phyloP scores from a whole-genome alignment of 2,329 filamentous ascomycete genomes.

The Orbilia quercus region DNA sequence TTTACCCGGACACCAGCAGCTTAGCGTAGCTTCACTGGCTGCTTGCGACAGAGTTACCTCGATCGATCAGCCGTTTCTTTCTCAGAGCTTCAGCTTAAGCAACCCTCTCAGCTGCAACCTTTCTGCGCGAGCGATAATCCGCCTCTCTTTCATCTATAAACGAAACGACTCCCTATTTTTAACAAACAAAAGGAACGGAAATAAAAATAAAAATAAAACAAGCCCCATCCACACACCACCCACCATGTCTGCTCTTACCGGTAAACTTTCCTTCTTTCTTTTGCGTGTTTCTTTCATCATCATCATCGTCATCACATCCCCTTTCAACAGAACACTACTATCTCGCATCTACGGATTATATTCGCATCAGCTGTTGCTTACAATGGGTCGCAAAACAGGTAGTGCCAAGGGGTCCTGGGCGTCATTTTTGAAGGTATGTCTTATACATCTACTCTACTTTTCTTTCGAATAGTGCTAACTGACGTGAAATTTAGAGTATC shows the following conservation, averaged over 20 bases:
- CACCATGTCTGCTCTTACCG: conserved; percentile 42
- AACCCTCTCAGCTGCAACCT: conserved; percentile 5
- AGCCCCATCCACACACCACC: not conserved
- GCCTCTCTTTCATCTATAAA: not conserved
- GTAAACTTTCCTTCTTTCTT: conserved; percentile 24
- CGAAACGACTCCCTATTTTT: not conserved
- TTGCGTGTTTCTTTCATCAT: conserved; percentile 1
- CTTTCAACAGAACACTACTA: not conserved
- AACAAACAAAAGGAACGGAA: conserved; percentile 1
- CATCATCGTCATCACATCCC: not conserved
- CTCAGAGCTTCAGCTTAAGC: conserved; percentile 22
- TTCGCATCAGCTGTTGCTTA: conserved; percentile 37
- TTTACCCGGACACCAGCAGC: no score
- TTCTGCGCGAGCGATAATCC: conserved; percentile 18
- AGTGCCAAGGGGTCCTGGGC: conserved; percentile 59
- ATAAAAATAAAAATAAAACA: not conserved
- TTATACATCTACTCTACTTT: conserved; percentile 11
- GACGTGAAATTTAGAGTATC: conserved; percentile 31
- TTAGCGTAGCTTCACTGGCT: no score
- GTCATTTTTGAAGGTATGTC: conserved; percentile 59
- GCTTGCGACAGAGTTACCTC: no score
- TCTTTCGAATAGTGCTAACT: not conserved
- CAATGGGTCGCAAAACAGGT: conserved; percentile 58
- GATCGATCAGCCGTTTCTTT: conserved; percentile 13
- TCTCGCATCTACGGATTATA: not conserved